Evolutionary conservation across 2,329 filamentous ascomycete genomes (phyloP).

Genomic region (Cladosporium sp.): DNA sequence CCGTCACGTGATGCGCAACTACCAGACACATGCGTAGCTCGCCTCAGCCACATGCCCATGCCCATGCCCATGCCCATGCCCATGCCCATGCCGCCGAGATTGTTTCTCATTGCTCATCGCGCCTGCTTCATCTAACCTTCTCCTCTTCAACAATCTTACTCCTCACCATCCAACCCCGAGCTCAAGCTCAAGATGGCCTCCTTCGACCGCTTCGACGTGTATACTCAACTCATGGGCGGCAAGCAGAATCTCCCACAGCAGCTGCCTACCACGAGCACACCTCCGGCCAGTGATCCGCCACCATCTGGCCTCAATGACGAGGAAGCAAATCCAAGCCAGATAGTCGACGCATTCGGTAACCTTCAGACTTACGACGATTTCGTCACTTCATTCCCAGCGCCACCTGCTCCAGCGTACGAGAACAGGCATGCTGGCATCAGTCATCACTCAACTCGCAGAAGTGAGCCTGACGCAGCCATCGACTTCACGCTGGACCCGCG

Average conservation of each 20-base stretch:
- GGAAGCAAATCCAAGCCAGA: neutral
- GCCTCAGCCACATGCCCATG: too few relatives aligned
- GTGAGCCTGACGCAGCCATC: neutral
- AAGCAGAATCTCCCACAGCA: conserved; percentile 22
- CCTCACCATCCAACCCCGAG: neutral
- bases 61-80: too few relatives aligned
- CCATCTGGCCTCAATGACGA: neutral
- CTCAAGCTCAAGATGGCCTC: neutral
- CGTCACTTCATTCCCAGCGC: neutral
- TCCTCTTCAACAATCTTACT: neutral
- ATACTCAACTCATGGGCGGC: conserved; percentile 4
- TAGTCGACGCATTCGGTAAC: conserved; percentile 9
- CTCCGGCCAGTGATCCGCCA: neutral
- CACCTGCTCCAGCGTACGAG: neutral
- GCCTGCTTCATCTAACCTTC: neutral
- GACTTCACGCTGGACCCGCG: conserved; percentile 19
- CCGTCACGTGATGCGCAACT: too few relatives aligned
- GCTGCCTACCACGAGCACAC: neutral
- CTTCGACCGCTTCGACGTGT: conserved; percentile 2
- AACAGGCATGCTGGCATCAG: neutral
- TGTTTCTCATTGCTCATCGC: neutral
- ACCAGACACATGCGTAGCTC: too few relatives aligned
- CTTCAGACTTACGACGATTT: neutral
- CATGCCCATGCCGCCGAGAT: too few relatives aligned
- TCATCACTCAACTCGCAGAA: too few relatives aligned